Conservation (phyloP, 2,329 filamentous ascomycete genomes). For the Hymenoscyphus albidus region DNA sequence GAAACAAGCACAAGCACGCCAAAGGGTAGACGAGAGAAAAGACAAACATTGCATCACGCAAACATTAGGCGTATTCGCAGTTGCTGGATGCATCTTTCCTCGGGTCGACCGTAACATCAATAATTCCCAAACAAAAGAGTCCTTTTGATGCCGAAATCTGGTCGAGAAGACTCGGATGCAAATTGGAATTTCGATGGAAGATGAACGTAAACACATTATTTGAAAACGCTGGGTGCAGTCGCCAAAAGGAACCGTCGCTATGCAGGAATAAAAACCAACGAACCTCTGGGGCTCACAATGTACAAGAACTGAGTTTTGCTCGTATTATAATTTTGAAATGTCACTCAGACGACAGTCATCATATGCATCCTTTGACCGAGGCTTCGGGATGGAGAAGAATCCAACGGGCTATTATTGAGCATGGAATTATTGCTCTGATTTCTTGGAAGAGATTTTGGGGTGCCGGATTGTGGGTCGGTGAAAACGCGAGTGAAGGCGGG, state of each 20-base stretch:
- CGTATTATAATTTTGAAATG: constrained; percentile 13
- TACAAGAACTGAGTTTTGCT: constrained; percentile 27
- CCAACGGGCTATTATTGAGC: constrained; percentile 46
- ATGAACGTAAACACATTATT: constrained; percentile 21
- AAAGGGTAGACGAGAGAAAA: constrained; percentile 9
- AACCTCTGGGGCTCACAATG: constrained; percentile 21
- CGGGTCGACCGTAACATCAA: constrained; percentile 6
- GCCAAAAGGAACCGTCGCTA: constrained; percentile 37
- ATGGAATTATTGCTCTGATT: constrained; percentile 53
- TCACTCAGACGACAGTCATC: constrained; percentile 54
- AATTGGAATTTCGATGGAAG: constrained; percentile 12
- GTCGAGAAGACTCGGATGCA: neutral
- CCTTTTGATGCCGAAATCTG: neutral
- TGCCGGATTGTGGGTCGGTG: constrained; percentile 56
- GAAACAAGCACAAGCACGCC: neutral
- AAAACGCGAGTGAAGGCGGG: constrained; percentile 67
- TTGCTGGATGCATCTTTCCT: constrained; percentile 3
- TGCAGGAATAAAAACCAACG: constrained; percentile 37
- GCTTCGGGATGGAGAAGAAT: constrained; percentile 49
- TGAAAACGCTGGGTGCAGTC: constrained; percentile 24
- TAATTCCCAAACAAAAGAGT: constrained; percentile 4
- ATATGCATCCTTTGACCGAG: constrained; percentile 56
- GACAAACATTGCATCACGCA: constrained; percentile 13
- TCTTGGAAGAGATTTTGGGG: constrained; percentile 48
- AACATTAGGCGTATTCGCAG: constrained; percentile 15